Conservation (phyloP, 257 asterid genomes). For the Forsythia suspensa region DNA sequence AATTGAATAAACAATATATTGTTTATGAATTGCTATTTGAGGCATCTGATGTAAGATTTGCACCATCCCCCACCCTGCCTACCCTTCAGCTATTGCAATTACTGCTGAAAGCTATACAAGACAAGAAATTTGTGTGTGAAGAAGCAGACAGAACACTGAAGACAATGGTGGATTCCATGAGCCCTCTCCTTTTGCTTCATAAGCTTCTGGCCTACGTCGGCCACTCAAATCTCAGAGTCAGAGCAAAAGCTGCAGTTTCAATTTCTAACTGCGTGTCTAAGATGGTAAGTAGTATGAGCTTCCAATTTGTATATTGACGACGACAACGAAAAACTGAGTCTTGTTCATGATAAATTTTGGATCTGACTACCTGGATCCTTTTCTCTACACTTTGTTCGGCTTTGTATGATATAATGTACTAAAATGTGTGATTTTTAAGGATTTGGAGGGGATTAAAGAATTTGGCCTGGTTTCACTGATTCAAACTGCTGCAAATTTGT, state of each 20-base stretch:
- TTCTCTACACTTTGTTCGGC: too few species aligned
- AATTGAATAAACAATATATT: background rate
- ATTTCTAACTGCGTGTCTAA: slow-evolving; percentile 67
- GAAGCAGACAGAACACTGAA: slow-evolving; percentile 77
- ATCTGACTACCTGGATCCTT: background rate
- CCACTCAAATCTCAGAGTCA: slow-evolving; percentile 71
- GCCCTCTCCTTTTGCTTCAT: slow-evolving; percentile 72
- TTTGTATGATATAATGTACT: background rate
- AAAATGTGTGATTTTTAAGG: slow-evolving; percentile 42
- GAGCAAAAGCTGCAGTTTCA: slow-evolving; percentile 85
- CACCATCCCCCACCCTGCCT: background rate
- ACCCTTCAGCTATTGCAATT: slow-evolving; percentile 75
- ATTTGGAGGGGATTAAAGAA: slow-evolving; percentile 65
- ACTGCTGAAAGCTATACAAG: slow-evolving; percentile 86
- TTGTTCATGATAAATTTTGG: background rate
- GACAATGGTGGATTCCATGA: slow-evolving; percentile 63
- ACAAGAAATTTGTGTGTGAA: slow-evolving; percentile 95
- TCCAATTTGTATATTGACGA: too few species aligned
- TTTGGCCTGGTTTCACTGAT: slow-evolving; percentile 55
- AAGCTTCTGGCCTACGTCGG: slow-evolving; percentile 54
- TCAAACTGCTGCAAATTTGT: slow-evolving; percentile 54
- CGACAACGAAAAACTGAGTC: background rate
- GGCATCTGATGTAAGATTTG: background rate
- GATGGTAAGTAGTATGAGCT: slow-evolving; percentile 51
- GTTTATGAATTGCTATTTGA: background rate